A percentile compares a stretch with the other conserved stretches of the same genome.
phyloP scores from a whole-genome alignment of 2,329 filamentous ascomycete genomes.

The Penicillium olsonii region DNA sequence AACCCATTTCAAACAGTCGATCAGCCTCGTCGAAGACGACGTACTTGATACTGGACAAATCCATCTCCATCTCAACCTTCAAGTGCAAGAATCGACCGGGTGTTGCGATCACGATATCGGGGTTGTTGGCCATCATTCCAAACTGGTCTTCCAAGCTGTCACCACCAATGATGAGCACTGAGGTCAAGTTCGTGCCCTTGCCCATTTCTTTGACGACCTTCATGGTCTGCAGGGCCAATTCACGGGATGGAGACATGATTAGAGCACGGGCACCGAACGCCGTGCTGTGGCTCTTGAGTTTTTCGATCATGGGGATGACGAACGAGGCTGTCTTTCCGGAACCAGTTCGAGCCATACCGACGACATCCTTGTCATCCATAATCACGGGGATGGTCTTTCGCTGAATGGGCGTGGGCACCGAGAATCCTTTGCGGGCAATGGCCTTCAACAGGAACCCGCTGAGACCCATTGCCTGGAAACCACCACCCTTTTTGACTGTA shows the following conservation, averaged over 20 bases:
- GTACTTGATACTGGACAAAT: conserved; percentile 87
- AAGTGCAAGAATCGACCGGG: conserved; percentile 94
- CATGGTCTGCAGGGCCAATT: conserved; percentile 89
- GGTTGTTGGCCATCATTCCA: conserved; percentile 86
- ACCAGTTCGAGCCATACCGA: conserved; percentile 98
- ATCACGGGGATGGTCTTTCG: conserved; percentile 93
- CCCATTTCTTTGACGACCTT: conserved; percentile 96
- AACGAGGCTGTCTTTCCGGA: conserved; percentile 98
- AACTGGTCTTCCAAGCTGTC: conserved; percentile 97
- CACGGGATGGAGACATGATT: conserved; percentile 88
- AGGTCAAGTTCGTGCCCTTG: conserved; percentile 85
- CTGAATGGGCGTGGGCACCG: conserved; percentile 95
- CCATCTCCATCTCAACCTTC: conserved; percentile 93
- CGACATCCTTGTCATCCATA: conserved; percentile 88
- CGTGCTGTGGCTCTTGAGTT: conserved; percentile 81
- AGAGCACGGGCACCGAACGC: conserved; percentile 83
- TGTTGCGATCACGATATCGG: conserved; percentile 95
- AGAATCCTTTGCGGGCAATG: conserved; percentile 91
- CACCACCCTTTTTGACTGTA: conserved; percentile 89
- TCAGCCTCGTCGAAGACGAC: conserved; percentile 98
- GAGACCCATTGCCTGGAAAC: conserved; percentile 92
- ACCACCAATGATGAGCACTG: conserved; percentile 88
- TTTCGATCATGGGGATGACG: conserved; percentile 97
- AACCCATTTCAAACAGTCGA: conserved; percentile 97
- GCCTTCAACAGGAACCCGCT: conserved; percentile 83